Evolutionary conservation across 2,329 filamentous ascomycete species (phyloP), one percentile per base, ranked within the genome.

Genomic region (Dothideomycetidae sp.): DNA sequence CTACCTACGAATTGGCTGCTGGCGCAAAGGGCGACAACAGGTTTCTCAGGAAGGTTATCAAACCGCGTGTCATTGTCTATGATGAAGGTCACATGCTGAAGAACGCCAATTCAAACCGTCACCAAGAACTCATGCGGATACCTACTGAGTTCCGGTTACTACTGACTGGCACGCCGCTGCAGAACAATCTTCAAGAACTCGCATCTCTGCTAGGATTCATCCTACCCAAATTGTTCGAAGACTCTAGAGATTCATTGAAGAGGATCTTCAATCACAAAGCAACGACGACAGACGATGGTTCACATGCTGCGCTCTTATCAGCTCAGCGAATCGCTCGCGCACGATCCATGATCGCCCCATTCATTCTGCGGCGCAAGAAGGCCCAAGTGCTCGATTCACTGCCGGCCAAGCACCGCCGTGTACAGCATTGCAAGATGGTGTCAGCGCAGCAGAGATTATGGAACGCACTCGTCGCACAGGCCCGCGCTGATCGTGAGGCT

Each of bases 11-110:
- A 29, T 70, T 79, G 43, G 73, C 75, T 0, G 55, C 51, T 14
- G 70, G 70, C 42, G 65, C 64, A 17, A 69, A 70, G 43, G 58
- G 67, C 3, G 78, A 83, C 51, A 69, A 71, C 34, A 64, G 63
- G 14, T 82, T 81, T 52, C 59, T 82, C 42, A 66, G 72, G 29
- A 67, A 47, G 18, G 30, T 62, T 16, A 63, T 75, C 45, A 63
- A 64, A 29, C 67, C 70, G 12, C 57, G 66, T 42, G 67, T 70
- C 17, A 75, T 71, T 48, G 78, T 98, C 9, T 98, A 85, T 51
- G 90, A 98, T 53, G 90, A 98, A 59, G 90, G 88, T 0, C 90
- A 98, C 58, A 77, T 83, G 51, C 64, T 98, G 55, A 93, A 93
- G 61, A 96, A 93, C 53, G 77, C 78, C 2, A 75, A 77, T 32